phyloP scores from a whole-genome alignment of 2,329 filamentous ascomycete species.

The Pezicula radicicola region DNA sequence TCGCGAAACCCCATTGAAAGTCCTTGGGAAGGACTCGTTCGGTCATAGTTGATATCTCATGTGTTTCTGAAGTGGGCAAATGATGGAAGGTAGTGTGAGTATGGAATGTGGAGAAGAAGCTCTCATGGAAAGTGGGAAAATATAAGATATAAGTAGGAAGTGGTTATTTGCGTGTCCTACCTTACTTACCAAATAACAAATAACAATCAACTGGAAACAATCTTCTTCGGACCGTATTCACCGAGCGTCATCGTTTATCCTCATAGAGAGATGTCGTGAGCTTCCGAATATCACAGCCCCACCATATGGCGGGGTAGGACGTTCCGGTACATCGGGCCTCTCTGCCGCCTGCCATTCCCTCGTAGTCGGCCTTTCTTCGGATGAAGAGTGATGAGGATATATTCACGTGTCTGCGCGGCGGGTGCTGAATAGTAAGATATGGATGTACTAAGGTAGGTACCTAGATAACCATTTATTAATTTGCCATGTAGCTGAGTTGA shows the following conservation, averaged over 20 bases:
- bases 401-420: too few relatives aligned
- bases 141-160: not conserved
- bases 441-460: too few relatives aligned
- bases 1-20: slow-evolving; percentile 79
- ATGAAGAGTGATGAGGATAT: too few relatives aligned
- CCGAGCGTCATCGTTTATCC: not conserved
- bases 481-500: too few relatives aligned
- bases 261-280: not conserved
- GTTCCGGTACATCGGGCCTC: not conserved
- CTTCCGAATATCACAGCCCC: not conserved
- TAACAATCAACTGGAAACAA: not conserved
- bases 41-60: slow-evolving; percentile 37
- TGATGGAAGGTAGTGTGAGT: not conserved
- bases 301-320: not conserved
- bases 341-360: too few relatives aligned
- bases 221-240: not conserved
- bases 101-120: not conserved
- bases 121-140: not conserved
- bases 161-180: not conserved
- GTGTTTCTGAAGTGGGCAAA: slow-evolving; percentile 5
- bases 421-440: too few relatives aligned
- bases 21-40: slow-evolving; percentile 54
- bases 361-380: too few relatives aligned
- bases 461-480: too few relatives aligned
- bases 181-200: too few relatives aligned